These are phyloP conservation scores for Phaeoacremonium minimum DNA, from an alignment of 2,329 filamentous ascomycete species.

Conservation along the genomic window DNA sequence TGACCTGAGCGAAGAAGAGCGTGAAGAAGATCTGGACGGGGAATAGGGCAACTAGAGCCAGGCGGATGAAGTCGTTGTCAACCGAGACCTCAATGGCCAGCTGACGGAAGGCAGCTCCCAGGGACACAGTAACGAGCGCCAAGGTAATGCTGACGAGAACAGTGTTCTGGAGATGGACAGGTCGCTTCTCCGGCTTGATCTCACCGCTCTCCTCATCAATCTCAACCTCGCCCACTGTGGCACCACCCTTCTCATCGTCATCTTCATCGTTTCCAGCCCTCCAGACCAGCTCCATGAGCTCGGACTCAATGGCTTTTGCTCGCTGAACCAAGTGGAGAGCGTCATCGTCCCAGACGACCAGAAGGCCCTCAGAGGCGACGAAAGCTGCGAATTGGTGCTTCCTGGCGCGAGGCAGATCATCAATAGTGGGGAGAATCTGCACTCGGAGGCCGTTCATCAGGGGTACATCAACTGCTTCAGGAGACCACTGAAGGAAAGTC, in stretches of 20 bases:
- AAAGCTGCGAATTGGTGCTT: conserved; percentile 82
- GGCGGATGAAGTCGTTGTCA: conserved; percentile 57
- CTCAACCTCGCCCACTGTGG: conserved; percentile 44
- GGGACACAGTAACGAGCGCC: conserved; percentile 57
- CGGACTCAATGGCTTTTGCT: conserved; percentile 68
- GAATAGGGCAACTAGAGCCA: conserved; percentile 61
- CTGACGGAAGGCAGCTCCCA: conserved; percentile 67
- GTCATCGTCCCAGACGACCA: conserved; percentile 82
- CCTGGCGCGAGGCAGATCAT: conserved; percentile 64
- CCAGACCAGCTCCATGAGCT: conserved; percentile 77
- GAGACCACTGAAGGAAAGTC: conserved; percentile 69
- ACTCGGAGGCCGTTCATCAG: conserved; percentile 73
- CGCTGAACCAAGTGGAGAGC: conserved; percentile 65
- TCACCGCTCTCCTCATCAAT: conserved; percentile 71
- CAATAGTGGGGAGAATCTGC: conserved; percentile 68
- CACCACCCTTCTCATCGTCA: conserved; percentile 52
- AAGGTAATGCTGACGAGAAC: conserved; percentile 65
- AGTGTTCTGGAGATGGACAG: conserved; percentile 66
- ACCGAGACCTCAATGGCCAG: conserved; percentile 63
- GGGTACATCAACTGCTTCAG: conserved; percentile 70
- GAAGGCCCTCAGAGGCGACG: conserved; percentile 63
- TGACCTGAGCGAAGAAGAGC: conserved; percentile 75
- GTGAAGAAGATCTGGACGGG: conserved; percentile 78
- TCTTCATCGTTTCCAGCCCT: conserved; percentile 48
- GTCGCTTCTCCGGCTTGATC: conserved; percentile 58